phyloP scores from a whole-genome alignment of 257 asterid genomes.

The Salvia rosmarinus region DNA sequence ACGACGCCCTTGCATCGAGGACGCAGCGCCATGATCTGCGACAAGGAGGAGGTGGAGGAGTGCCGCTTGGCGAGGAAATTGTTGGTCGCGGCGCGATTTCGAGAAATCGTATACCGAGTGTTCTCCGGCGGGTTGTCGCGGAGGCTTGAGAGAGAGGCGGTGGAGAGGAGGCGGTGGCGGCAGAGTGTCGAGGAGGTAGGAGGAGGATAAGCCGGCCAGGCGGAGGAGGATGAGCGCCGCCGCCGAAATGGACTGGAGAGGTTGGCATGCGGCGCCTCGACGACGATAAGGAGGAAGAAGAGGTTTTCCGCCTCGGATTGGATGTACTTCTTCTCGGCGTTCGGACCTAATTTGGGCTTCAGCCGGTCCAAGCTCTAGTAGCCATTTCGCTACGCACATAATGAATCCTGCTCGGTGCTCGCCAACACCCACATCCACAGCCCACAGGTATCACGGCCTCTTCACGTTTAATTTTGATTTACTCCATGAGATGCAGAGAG shows the following conservation, averaged over 20 bases:
- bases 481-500: no score
- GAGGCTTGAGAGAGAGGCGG: constrained; percentile 60
- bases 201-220: constrained; percentile 35
- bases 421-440: no score
- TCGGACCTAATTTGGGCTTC: constrained; percentile 32
- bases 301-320: constrained; percentile 27
- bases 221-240: constrained; percentile 22
- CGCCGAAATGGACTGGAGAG: constrained; percentile 36
- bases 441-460: no score
- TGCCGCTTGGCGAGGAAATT: constrained; percentile 77
- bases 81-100: constrained; percentile 87
- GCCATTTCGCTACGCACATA: constrained; percentile 61
- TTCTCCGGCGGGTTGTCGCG: constrained; percentile 64
- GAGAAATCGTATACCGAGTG: constrained; percentile 70
- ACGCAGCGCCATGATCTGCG: constrained; percentile 91
- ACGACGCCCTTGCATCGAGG: constrained; percentile 60
- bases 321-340: constrained; percentile 28
- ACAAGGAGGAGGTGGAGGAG: constrained; percentile 73
- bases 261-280: constrained; percentile 20
- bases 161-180: constrained; percentile 62
- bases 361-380: constrained; percentile 40
- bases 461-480: no score
- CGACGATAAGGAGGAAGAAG: constrained; percentile 17
- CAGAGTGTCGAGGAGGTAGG: constrained; percentile 55
- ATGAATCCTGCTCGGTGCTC: no score